Evolutionary conservation across 257 asterid species (phyloP), one percentile per base, ranked within the genome.

Genomic region (Fraxinus pennsylvanica): DNA sequence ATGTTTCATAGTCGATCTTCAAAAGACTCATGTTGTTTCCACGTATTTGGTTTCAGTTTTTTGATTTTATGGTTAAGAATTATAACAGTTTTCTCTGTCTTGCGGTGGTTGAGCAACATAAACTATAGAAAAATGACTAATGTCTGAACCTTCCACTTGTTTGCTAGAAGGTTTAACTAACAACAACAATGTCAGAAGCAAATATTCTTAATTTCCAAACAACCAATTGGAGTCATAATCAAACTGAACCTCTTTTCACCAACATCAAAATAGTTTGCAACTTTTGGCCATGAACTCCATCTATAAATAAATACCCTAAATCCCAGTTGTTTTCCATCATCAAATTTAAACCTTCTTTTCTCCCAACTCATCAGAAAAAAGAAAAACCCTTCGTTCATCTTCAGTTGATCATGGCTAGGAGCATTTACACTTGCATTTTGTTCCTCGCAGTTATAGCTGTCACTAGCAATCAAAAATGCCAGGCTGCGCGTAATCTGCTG

Each of bases 401-500:
- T 41, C 27, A 41, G 72, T 10, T 15, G 9, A 61, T 33, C 75
- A 77, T 84, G 87, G 77, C 78, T 3, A 78, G 72, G 67, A 71
- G 10, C 79, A 71, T 67, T 57, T 72, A 41, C 67, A 59, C 69
- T 54, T 78, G 76, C 76, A 21, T 84, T 5, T 5, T 73, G 67
- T 65, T 79, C 69, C 41, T 81, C 32, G 77, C 17, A 2, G 76
- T 79, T 21, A 72, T 45, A 27, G 38, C 29, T 65, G 12, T 81
- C 65, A n/a, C 81, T 9, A 78, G 61, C 83, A 74, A 73, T 21
- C 74, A 41, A 43, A 78, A 75, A 72, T 81, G 85, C 2, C 68
- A 84, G 10, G 88, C 78, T 2, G 69, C 84, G 7, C 85, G 88
- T 22, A 79, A 79, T 36, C 76, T 84, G 33, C 35, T 81, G 72